Percentiles rank a stretch among this genome's conserved stretches.
Evolutionary conservation across 2,329 filamentous ascomycete genomes (phyloP).

Genomic region (Aspergillus thermomutatus): DNA sequence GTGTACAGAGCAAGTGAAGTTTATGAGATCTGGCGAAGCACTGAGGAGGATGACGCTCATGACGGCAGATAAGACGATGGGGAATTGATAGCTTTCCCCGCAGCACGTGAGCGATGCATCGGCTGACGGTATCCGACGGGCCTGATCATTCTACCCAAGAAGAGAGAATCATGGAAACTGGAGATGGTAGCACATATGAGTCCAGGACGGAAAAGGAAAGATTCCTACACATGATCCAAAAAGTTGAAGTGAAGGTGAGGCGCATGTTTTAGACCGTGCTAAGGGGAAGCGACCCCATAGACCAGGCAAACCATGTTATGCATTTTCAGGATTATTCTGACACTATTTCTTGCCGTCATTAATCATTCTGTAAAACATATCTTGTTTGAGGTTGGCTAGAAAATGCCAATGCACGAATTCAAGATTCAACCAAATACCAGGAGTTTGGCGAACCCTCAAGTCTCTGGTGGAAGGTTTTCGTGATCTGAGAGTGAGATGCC

Average conservation of each 20-base stretch:
- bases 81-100: constrained; percentile 19
- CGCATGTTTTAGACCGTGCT: neutral
- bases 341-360: neutral
- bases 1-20: neutral
- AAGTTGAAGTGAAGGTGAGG: neutral
- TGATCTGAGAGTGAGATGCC: neutral
- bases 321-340: neutral
- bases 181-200: neutral
- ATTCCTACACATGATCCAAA: neutral
- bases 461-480: neutral
- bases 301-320: neutral
- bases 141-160: neutral
- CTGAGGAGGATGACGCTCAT: constrained; percentile 2
- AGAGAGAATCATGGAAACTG: neutral
- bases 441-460: neutral
- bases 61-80: constrained; percentile 14
- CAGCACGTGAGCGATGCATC: constrained; percentile 21
- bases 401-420: neutral
- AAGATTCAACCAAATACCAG: neutral
- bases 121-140: constrained; percentile 10
- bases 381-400: neutral
- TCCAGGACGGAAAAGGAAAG: neutral
- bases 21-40: neutral
- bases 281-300: neutral
- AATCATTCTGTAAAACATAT: neutral